A percentile compares a stretch with the other conserved stretches of the same genome.
Evolutionary conservation across 352 stramenopile genomes (phyloP).

Genomic region (Thalassiosira allenii): DNA sequence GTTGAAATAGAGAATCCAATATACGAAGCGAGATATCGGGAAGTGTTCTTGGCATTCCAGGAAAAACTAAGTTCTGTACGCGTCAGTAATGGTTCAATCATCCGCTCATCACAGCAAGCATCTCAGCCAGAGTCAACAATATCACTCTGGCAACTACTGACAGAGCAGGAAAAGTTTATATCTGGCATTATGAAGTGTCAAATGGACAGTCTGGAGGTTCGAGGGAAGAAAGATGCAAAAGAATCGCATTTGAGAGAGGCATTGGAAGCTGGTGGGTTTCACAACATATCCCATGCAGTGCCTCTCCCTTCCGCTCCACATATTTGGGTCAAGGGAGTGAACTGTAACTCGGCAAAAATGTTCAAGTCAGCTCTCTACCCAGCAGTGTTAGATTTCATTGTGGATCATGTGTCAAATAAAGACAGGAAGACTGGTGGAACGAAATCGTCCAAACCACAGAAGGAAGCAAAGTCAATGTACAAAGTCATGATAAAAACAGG

Average conservation of each 20-base stretch:
- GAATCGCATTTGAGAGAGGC: conserved; percentile 92
- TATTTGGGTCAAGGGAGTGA: conserved; percentile 89
- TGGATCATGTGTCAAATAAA: conserved; percentile 47
- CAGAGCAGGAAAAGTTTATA: conserved; percentile 93
- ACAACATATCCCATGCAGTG: conserved; percentile 62
- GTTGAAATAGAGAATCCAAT: conserved; percentile 92
- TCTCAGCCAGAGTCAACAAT: conserved; percentile 23
- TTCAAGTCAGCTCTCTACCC: conserved; percentile 99
- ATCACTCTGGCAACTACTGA: conserved; percentile 77
- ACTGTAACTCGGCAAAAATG: conserved; percentile 92
- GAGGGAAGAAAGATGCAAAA: conserved; percentile 96
- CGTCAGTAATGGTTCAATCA: conserved; percentile 46
- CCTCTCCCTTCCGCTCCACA: conserved; percentile 81
- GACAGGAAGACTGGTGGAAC: conserved; percentile 40
- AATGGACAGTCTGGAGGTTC: conserved; percentile 90
- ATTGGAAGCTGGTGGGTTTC: conserved; percentile 84
- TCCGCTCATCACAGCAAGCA: conserved; percentile 11
- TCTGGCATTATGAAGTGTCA: conserved; percentile 93
- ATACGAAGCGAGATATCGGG: conserved; percentile 91
- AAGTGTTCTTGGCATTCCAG: conserved; percentile 84
- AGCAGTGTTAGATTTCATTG: conserved; percentile 93
- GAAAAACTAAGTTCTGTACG: conserved; percentile 37
- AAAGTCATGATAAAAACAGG: conserved; percentile 99
- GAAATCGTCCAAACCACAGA: conserved; percentile 25
- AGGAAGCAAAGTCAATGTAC: conserved; percentile 76